These are phyloP conservation scores for Funneliformis mosseae DNA, from an alignment of 192 early-diverging fungal species.

Conservation along the genomic window DNA sequence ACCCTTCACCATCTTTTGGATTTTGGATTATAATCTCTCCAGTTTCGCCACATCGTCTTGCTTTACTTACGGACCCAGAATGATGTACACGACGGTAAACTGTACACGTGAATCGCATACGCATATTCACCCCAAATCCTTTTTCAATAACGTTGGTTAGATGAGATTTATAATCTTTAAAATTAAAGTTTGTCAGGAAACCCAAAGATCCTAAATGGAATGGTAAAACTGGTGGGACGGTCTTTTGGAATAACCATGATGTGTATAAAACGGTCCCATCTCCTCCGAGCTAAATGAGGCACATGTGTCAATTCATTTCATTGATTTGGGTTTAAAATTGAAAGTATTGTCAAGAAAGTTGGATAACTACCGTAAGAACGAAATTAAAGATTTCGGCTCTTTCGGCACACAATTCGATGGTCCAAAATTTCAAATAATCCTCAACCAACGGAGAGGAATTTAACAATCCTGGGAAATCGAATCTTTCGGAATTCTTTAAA, in stretches of 20 bases:
- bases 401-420: slow-evolving; percentile 65
- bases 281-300: slow-evolving; percentile 70
- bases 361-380: slow-evolving; percentile 71
- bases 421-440: slow-evolving; percentile 74
- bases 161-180: slow-evolving; percentile 58
- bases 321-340: neutral
- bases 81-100: slow-evolving; percentile 67
- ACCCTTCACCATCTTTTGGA: slow-evolving; percentile 1
- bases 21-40: slow-evolving; percentile 30
- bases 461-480: slow-evolving; percentile 54
- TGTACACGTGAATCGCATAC: slow-evolving; percentile 91
- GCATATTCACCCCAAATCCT: slow-evolving; percentile 81
- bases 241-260: slow-evolving; percentile 84
- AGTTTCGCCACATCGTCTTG: slow-evolving; percentile 47
- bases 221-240: slow-evolving; percentile 90
- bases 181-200: slow-evolving; percentile 91
- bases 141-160: slow-evolving; percentile 64
- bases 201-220: slow-evolving; percentile 94
- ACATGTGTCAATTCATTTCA: neutral
- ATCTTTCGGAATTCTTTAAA: slow-evolving; percentile 58
- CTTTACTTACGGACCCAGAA: slow-evolving; percentile 33
- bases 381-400: slow-evolving; percentile 81
- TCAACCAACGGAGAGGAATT: slow-evolving; percentile 44
- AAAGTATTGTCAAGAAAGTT: neutral
- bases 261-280: slow-evolving; percentile 96